Conservation (phyloP, 768 basidiomycete species). For the Lenzites betulinus region DNA sequence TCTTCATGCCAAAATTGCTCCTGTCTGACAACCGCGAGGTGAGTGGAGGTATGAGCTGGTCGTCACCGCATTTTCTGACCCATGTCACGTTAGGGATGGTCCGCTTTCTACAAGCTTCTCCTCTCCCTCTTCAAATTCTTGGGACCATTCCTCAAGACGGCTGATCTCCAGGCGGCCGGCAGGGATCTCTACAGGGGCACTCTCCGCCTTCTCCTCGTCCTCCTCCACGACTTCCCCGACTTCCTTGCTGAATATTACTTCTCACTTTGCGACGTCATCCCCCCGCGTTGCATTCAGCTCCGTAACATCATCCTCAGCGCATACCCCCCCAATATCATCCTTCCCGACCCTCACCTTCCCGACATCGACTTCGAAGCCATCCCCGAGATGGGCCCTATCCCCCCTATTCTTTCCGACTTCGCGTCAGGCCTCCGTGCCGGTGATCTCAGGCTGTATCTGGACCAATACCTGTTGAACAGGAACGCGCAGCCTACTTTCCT, state of each 20-base stretch:
- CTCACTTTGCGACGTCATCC: constrained; percentile 91
- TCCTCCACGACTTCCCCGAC: constrained; percentile 98
- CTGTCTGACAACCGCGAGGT: constrained; percentile 88
- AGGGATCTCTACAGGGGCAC: constrained; percentile 90
- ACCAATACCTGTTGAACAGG: constrained; percentile 82
- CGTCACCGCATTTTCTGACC: not conserved
- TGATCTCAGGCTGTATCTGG: constrained; percentile 78
- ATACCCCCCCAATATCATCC: constrained; percentile 77
- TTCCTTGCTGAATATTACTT: constrained; percentile 98
- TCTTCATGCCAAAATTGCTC: constrained; percentile 96
- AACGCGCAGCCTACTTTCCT: constrained; percentile 67
- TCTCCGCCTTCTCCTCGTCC: constrained; percentile 86
- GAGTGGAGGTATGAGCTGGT: constrained; percentile 14
- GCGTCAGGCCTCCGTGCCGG: constrained; percentile 76
- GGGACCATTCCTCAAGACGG: constrained; percentile 83
- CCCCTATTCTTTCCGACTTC: constrained; percentile 90
- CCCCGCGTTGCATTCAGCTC: constrained; percentile 90
- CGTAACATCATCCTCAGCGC: constrained; percentile 96
- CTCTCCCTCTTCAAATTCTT: constrained; percentile 95
- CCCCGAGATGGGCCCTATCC: constrained; percentile 91
- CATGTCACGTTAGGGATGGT: constrained; percentile 67
- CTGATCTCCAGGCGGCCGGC: constrained; percentile 77
- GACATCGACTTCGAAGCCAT: constrained; percentile 73
- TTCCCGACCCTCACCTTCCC: constrained; percentile 87
- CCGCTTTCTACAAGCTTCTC: constrained; percentile 92